Conservation (phyloP, 2,329 filamentous ascomycete species). For the Sarocladium oryzae region DNA sequence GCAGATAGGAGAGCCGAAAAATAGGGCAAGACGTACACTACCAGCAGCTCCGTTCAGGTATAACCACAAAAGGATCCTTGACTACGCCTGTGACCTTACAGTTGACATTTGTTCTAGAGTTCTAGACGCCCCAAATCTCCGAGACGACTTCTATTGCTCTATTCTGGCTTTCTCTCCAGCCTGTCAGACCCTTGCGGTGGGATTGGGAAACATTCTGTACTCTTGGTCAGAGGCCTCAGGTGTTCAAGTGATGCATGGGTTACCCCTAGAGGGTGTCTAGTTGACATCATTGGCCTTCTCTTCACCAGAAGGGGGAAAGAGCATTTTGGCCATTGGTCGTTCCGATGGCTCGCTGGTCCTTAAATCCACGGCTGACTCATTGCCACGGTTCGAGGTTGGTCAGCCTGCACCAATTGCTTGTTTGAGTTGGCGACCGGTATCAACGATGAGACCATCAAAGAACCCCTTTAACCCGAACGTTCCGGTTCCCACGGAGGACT, state of each 20-base stretch:
- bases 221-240: slow-evolving; percentile 77
- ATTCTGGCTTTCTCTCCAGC: slow-evolving; percentile 77
- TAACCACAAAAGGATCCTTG: slow-evolving; percentile 20
- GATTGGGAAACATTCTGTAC: slow-evolving; percentile 72
- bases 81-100: background rate
- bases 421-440: slow-evolving; percentile 69
- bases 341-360: slow-evolving; percentile 70
- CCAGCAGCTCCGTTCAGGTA: slow-evolving; percentile 74
- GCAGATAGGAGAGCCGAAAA: background rate
- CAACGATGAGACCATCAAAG: slow-evolving; percentile 44
- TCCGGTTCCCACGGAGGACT: slow-evolving; percentile 66
- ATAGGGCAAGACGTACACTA: slow-evolving; percentile 30
- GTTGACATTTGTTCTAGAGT: slow-evolving; percentile 47
- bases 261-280: slow-evolving; percentile 30
- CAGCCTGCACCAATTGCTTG: slow-evolving; percentile 71
- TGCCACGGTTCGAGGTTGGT: slow-evolving; percentile 67
- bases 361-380: slow-evolving; percentile 63
- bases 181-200: slow-evolving; percentile 73
- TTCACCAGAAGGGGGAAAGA: slow-evolving; percentile 64
- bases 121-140: slow-evolving; percentile 79
- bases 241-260: slow-evolving; percentile 42
- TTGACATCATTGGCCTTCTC: slow-evolving; percentile 90
- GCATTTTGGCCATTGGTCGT: slow-evolving; percentile 79
- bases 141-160: slow-evolving; percentile 94
- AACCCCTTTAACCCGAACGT: slow-evolving; percentile 40